These are phyloP conservation scores for Tagetes patula DNA, from an alignment of 129 eudicot genomes.

Conservation along the genomic window DNA sequence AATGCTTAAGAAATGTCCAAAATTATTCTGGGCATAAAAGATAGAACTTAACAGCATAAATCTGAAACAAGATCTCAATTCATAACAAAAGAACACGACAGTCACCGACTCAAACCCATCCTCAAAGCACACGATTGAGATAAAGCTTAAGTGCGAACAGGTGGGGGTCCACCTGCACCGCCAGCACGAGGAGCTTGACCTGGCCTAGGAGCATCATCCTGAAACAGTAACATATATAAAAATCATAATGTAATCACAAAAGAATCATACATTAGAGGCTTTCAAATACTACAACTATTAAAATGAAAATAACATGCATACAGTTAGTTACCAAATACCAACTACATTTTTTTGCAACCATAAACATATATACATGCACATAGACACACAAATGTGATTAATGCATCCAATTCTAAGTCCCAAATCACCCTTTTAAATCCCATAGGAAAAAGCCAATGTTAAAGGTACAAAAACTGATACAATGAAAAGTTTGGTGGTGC, in stretches of 20 bases:
- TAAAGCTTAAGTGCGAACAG: neutral
- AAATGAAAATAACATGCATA: neutral
- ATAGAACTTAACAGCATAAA: neutral
- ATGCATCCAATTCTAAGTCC: too few relatives aligned
- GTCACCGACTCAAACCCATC: constrained; percentile 13
- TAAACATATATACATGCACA: too few relatives aligned
- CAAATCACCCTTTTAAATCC: too few relatives aligned
- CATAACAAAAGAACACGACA: neutral
- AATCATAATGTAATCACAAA: neutral
- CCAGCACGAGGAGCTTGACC: constrained; percentile 8
- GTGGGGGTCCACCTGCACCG: constrained; percentile 13
- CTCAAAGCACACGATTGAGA: neutral
- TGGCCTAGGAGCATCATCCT: constrained; percentile 9
- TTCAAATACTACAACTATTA: neutral
- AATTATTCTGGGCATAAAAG: constrained; percentile 1
- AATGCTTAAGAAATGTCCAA: neutral
- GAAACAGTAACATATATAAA: neutral
- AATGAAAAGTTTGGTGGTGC: too few relatives aligned
- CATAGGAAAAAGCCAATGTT: too few relatives aligned
- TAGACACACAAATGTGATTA: too few relatives aligned
- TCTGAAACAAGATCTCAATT: neutral
- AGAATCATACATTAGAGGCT: neutral
- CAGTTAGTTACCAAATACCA: neutral
- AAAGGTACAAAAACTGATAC: too few relatives aligned
- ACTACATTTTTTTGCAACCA: too few relatives aligned